Base-by-base conservation (phyloP, 2,329 filamentous ascomycete species). In the Fusarium scirpi region DNA sequence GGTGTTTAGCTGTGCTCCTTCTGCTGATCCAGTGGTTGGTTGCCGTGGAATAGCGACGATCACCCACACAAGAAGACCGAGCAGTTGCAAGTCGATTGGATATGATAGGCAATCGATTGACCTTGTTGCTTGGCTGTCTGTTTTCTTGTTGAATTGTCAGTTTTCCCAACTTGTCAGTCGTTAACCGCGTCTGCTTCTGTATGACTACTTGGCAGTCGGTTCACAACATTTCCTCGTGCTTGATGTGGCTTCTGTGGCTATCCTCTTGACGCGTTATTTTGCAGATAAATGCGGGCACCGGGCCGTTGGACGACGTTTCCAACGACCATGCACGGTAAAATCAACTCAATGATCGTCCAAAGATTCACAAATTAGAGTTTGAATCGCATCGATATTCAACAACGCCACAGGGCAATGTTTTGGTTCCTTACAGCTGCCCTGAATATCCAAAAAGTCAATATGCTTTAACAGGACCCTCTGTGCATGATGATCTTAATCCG, bases 201-300 rank as follows among this genome's bases (percentile, higher is more conserved):
- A 45, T 27, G 11, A 16, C 22, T 27, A 38, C 18, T 38, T 38
- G 25, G 8, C 25, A 47, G 25, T 47, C 45, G 40, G 38, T 45
- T 38, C 34, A 20, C 18, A 16, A 55, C 44, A 22, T 29, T 53
- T 55, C 18, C 40, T 57, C 20, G 20, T 60, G 27, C 16, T 44
- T 40, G 2, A 56, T 41, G 54, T 72, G 69, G 69, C 69, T 70
- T 67, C 57, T 72, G 65, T 71, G 46, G 29, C 53, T 62, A 59
- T 46, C 57, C 46, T 58, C 49, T 54, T 41, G 40, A 40, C 53
- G 47, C 54, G 48, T 65, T 55, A 67, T 56, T 51, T 58, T 67
- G 54, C 54, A 67, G 60, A 43, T 47, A 29, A n/a, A 48, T 54
- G 60, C 43, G 54, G 30, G 55, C 46, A 41, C 53, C 45, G 32